Evolutionary conservation across 2,329 filamentous ascomycete genomes (phyloP).

Genomic region (Xylariales sp.): DNA sequence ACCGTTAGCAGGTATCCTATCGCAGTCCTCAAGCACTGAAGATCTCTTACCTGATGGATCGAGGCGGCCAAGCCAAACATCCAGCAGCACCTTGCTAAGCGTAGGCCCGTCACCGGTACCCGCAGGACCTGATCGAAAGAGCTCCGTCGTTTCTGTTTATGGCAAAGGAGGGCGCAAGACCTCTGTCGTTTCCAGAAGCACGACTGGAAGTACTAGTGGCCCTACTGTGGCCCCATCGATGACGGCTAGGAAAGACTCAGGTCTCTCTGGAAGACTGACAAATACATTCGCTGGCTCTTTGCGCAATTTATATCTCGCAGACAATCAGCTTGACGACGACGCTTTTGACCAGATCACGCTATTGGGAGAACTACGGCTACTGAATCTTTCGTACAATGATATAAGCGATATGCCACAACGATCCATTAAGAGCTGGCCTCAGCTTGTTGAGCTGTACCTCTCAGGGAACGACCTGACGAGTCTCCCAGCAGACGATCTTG

Average conservation of each 20-base stretch:
- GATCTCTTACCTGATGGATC: constrained; percentile 58
- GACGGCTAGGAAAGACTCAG: constrained; percentile 77
- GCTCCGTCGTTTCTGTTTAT: constrained; percentile 77
- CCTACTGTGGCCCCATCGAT: constrained; percentile 48
- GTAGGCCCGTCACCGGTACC: constrained; percentile 68
- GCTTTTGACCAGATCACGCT: constrained; percentile 88
- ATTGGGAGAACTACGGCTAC: constrained; percentile 75
- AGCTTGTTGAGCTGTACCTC: constrained; percentile 86
- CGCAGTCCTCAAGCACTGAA: constrained; percentile 68
- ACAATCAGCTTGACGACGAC: constrained; percentile 91
- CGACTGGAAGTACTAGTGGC: constrained; percentile 39
- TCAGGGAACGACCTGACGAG: constrained; percentile 93
- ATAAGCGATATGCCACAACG: constrained; percentile 88
- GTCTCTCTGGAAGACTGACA: constrained; percentile 70
- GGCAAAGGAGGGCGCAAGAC: constrained; percentile 78
- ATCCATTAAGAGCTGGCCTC: constrained; percentile 83
- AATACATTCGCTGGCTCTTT: constrained; percentile 87
- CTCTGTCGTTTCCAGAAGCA: constrained; percentile 69
- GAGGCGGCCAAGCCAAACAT: constrained; percentile 79
- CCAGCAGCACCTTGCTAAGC: constrained; percentile 70
- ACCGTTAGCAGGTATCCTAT: constrained; percentile 43
- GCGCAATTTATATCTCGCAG: constrained; percentile 79
- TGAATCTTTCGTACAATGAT: constrained; percentile 94
- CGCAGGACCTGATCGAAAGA: constrained; percentile 62
- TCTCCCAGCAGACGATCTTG: constrained; percentile 87